Percentiles rank a stretch among this genome's conserved stretches.
Evolutionary conservation across 2,329 filamentous ascomycete genomes (phyloP).

Genomic region (Aureobasidium namibiae): DNA sequence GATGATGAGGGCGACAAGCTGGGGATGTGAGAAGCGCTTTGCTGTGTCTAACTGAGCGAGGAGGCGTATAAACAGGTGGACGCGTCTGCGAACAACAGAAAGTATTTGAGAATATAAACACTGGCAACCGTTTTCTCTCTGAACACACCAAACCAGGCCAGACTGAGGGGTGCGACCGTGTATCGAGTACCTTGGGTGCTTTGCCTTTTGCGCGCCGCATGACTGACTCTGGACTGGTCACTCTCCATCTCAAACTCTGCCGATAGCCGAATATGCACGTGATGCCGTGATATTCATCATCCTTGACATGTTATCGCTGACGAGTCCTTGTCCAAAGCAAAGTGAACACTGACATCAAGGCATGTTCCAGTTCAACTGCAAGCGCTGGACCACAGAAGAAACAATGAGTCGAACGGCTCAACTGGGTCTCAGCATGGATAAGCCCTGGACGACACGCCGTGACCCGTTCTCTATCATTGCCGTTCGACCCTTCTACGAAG

Average conservation of each 20-base stretch:
- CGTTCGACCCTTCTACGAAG: background rate
- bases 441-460: background rate
- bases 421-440: background rate
- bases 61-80: background rate
- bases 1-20: background rate
- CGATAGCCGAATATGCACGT: constrained; percentile 2
- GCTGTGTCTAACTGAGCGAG: background rate
- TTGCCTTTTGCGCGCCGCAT: constrained; percentile 8
- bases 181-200: background rate
- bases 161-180: constrained; percentile 5
- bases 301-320: background rate
- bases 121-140: background rate
- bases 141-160: constrained; percentile 3
- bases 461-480: background rate
- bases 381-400: background rate
- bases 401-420: background rate
- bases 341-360: background rate
- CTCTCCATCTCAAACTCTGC: background rate
- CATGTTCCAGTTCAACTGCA: background rate
- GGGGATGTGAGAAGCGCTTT: background rate
- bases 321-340: background rate
- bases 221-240: background rate
- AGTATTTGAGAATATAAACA: background rate
- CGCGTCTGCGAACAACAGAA: background rate
- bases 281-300: background rate